Evolutionary conservation across 2,329 filamentous ascomycete genomes (phyloP), one percentile per base, ranked within the genome.

Genomic region (Microcera coccophila): DNA sequence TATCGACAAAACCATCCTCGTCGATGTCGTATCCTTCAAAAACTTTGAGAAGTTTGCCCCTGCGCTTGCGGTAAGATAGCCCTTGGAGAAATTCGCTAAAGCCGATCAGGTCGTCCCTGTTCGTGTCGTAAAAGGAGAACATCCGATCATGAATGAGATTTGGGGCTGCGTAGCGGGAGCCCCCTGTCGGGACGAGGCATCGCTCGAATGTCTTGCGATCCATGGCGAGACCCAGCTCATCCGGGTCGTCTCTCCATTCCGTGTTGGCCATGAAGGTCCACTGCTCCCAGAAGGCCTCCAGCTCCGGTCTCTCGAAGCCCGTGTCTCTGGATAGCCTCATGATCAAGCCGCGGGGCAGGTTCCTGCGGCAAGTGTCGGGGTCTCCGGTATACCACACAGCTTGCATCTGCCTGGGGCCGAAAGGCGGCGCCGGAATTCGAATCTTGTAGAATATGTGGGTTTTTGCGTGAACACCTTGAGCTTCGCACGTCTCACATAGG

Each of bases 371-470:
- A 50, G 79, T 79, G 49, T 85, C 80, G 9, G 90, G 89, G 57
- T 94, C 87, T 33, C 90, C 90, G 1, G 90, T 87, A 62, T 95
- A 96, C 81, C 86, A 93, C 2, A 90, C 81, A 5, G 86, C 84
- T 55, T 89, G 85, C 59, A 84, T 85, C 62, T 91, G 85, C 39
- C 87, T 81, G 2, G 87, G 84, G 3, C 86, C 86, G 43, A 95
- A 82, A 21, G 89, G 86, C 0, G 90, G 89, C 1, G 90, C 86
- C 1, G 93, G 93, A 10, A 97, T 84, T 42, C 84, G 84, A 60
- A 98, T 87, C 65, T 97, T 97, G 75, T 94, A 95, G 67, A 98
- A 97, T 35, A 97, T 80, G 65, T 98, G 93, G 2, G 90, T 95
- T 64, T 91, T 94, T 59, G 79, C 82, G 61, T 95, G 91, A 2